Conservation (phyloP, 805 yeast genomes). For the Diddensiella transvaalensis region DNA sequence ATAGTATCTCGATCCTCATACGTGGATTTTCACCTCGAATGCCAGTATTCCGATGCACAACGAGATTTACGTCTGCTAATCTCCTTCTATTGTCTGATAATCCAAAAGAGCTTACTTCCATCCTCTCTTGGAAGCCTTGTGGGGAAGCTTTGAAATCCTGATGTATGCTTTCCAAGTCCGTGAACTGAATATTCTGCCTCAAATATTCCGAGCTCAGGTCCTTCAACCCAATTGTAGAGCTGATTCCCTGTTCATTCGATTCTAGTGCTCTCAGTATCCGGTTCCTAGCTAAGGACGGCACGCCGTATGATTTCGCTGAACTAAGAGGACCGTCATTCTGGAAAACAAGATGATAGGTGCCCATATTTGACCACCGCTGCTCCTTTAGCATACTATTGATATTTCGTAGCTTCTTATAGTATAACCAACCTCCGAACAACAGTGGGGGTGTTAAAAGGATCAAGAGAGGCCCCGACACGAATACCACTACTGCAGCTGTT, state of each 20-base stretch:
- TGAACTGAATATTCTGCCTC: constrained; percentile 13
- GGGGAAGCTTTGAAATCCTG: constrained; percentile 25
- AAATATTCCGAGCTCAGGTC: not conserved
- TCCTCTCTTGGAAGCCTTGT: constrained; percentile 21
- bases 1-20: constrained; percentile 22
- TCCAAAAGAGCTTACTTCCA: constrained; percentile 23
- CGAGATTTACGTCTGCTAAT: constrained; percentile 20
- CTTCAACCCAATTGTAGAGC: constrained; percentile 13
- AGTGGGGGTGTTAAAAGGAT: constrained; percentile 24
- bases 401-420: constrained; percentile 11
- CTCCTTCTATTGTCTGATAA: constrained; percentile 15
- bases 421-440: constrained; percentile 18
- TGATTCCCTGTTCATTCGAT: constrained; percentile 20
- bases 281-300: constrained; percentile 16
- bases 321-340: constrained; percentile 11
- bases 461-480: constrained; percentile 22
- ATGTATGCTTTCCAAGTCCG: constrained; percentile 21
- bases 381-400: constrained; percentile 15
- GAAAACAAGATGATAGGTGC: constrained; percentile 20
- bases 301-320: not conserved
- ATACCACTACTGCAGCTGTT: constrained; percentile 21
- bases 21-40: constrained; percentile 12
- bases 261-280: constrained; percentile 21
- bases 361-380: constrained; percentile 26
- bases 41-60: constrained; percentile 8